Conservation (phyloP, 1,284 basidiomycete genomes). For the Coriolopsis trogii region DNA sequence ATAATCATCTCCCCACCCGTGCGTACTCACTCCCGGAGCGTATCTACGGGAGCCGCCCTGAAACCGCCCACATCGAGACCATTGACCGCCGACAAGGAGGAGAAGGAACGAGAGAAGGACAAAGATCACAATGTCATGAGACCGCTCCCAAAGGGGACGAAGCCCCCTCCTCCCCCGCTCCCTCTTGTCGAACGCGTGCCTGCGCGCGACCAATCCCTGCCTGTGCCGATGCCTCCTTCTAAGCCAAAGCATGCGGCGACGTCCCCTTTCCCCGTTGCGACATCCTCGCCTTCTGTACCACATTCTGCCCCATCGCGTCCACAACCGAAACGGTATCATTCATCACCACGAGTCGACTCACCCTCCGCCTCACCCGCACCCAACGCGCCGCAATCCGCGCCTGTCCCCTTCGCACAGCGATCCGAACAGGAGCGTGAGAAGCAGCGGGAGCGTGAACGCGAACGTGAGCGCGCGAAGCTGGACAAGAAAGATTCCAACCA, state of each 20-base stretch:
- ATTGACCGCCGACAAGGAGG: slow-evolving; percentile 1
- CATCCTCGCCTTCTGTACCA: background rate
- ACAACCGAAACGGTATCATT: background rate
- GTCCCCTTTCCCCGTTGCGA: no score
- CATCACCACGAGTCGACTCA: background rate
- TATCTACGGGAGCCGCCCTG: background rate
- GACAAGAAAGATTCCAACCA: background rate
- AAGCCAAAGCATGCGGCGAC: no score
- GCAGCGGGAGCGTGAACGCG: background rate
- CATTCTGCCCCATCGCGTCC: slow-evolving; percentile 1
- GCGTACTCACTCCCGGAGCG: slow-evolving; percentile 14
- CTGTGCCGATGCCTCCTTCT: no score
- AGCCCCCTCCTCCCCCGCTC: slow-evolving; percentile 6
- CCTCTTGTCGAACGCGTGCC: slow-evolving; percentile 1
- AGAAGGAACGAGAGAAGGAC: background rate
- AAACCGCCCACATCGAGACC: slow-evolving; percentile 4
- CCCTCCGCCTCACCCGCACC: background rate
- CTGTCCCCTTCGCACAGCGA: background rate
- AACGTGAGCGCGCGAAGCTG: background rate
- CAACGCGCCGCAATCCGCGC: slow-evolving; percentile 1
- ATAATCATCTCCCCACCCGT: slow-evolving; percentile 16
- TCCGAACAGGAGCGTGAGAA: background rate
- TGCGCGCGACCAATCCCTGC: background rate
- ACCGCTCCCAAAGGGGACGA: background rate
- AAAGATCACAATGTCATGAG: slow-evolving; percentile 3